Percentiles rank a stretch among this genome's conserved stretches.
phyloP scores from a whole-genome alignment of 306 rosid species.

The Corylus americana region DNA sequence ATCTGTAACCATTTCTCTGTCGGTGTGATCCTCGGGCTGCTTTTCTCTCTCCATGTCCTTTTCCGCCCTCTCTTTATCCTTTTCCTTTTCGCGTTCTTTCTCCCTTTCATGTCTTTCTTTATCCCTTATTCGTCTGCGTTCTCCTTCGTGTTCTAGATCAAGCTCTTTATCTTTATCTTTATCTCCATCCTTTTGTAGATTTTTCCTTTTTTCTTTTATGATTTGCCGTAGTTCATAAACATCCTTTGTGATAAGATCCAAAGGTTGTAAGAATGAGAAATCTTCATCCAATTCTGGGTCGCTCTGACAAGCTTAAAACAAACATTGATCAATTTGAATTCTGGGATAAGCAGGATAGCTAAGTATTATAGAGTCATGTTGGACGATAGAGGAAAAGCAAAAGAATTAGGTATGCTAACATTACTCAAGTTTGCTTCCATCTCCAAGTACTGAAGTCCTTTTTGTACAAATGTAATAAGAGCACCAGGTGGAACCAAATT shows the following conservation, averaged over 20 bases:
- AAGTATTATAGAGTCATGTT: conserved; percentile 16
- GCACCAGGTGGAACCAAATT: conserved; percentile 87
- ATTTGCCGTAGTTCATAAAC: conserved; percentile 75
- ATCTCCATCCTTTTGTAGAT: conserved; percentile 57
- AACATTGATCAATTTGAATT: conserved; percentile 57
- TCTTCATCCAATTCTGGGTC: conserved; percentile 90
- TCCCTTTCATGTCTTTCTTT: conserved; percentile 63
- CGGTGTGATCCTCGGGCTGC: conserved; percentile 38
- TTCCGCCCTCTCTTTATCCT: conserved; percentile 60
- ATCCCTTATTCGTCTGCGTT: conserved; percentile 62
- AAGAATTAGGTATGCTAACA: conserved; percentile 60
- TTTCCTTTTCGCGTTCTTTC: conserved; percentile 55
- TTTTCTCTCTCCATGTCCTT: conserved; percentile 62
- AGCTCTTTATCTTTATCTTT: conserved; percentile 45
- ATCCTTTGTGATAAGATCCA: conserved; percentile 92
- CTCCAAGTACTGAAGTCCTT: conserved; percentile 96
- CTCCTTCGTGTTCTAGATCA: conserved; percentile 71
- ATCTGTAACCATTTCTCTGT: conserved; percentile 36
- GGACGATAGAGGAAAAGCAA: conserved; percentile 9
- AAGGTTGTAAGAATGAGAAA: conserved; percentile 87
- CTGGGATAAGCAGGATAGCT: conserved; percentile 25
- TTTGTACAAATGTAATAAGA: conserved; percentile 84
- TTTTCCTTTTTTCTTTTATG: conserved; percentile 69
- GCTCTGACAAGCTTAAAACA: conserved; percentile 86
- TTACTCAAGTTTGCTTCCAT: conserved; percentile 98